Conservation (phyloP, 352 stramenopile species). For the Globisporangium echinulatum region DNA sequence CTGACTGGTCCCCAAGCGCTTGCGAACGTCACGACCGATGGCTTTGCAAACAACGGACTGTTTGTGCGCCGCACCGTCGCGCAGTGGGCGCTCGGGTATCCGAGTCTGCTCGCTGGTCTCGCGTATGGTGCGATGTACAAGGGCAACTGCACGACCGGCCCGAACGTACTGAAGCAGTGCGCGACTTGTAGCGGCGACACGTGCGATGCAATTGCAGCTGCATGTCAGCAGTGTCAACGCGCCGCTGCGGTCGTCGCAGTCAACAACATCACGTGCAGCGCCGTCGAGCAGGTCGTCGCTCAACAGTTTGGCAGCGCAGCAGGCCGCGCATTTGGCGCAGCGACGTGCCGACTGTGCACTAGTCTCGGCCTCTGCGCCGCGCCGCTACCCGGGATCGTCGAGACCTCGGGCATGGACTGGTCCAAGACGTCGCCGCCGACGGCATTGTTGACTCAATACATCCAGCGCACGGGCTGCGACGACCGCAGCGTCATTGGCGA, state of each 20-base stretch:
- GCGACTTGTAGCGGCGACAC: slow-evolving; percentile 25
- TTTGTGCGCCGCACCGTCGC: slow-evolving; percentile 50
- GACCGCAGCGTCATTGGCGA: slow-evolving; percentile 46
- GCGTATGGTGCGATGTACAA: slow-evolving; percentile 52
- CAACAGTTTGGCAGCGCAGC: slow-evolving; percentile 28
- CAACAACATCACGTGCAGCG: slow-evolving; percentile 38
- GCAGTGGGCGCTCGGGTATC: slow-evolving; percentile 69
- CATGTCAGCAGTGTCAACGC: slow-evolving; percentile 32
- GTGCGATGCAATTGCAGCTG: slow-evolving; percentile 26
- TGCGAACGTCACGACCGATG: slow-evolving; percentile 34
- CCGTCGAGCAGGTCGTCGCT: slow-evolving; percentile 35
- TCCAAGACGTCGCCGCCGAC: slow-evolving; percentile 24
- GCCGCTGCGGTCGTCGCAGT: slow-evolving; percentile 29
- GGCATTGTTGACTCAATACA: slow-evolving; percentile 32
- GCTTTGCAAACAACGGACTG: slow-evolving; percentile 72
- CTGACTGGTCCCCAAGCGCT: slow-evolving; percentile 23
- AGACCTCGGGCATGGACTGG: slow-evolving; percentile 58
- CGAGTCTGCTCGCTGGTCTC: slow-evolving; percentile 58
- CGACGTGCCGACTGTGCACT: slow-evolving; percentile 41
- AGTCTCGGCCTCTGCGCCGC: slow-evolving; percentile 47
- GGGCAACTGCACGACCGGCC: slow-evolving; percentile 27
- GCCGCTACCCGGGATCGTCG: slow-evolving; percentile 46
- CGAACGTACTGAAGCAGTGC: slow-evolving; percentile 35
- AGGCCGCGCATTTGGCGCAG: slow-evolving; percentile 24
- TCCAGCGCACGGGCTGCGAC: slow-evolving; percentile 65